Conservation (phyloP, 129 eudicot species). For the Deinandra increscens region DNA sequence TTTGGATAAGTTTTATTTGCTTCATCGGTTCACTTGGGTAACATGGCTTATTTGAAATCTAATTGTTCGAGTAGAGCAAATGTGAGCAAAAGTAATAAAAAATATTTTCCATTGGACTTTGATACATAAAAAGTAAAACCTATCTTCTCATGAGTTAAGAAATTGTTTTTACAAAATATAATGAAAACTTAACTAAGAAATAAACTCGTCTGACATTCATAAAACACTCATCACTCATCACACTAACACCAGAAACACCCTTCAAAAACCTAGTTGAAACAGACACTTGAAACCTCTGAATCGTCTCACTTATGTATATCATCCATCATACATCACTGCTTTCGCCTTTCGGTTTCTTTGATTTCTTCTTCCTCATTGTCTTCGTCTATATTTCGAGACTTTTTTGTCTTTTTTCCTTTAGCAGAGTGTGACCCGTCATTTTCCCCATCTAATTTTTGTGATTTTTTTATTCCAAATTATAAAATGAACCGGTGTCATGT, state of each 20-base stretch:
- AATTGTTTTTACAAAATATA: not conserved
- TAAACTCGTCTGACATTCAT: not conserved
- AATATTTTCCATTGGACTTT: not conserved
- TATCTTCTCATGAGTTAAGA: not conserved
- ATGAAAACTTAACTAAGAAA: not conserved
- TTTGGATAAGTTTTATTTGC: no score
- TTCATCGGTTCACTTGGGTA: no score
- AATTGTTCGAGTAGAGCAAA: not conserved
- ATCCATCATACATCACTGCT: conserved; percentile 30
- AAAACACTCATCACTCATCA: not conserved
- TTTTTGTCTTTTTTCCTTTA: conserved; percentile 27
- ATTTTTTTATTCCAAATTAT: no score
- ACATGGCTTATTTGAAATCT: not conserved
- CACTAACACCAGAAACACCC: conserved; percentile 9
- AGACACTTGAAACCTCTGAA: conserved; percentile 20
- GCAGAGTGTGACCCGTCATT: conserved; percentile 18
- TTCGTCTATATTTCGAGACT: not conserved
- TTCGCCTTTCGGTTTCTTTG: conserved; percentile 31
- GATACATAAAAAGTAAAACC: not conserved
- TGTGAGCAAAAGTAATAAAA: not conserved
- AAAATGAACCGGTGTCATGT: no score
- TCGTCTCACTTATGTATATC: not conserved
- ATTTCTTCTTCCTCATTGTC: conserved; percentile 19
- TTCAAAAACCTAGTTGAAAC: not conserved
- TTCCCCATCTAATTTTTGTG: conserved; percentile 23